phyloP scores from a whole-genome alignment of 2,329 filamentous ascomycete species.

The Mycosphaerelloides madeirae region DNA sequence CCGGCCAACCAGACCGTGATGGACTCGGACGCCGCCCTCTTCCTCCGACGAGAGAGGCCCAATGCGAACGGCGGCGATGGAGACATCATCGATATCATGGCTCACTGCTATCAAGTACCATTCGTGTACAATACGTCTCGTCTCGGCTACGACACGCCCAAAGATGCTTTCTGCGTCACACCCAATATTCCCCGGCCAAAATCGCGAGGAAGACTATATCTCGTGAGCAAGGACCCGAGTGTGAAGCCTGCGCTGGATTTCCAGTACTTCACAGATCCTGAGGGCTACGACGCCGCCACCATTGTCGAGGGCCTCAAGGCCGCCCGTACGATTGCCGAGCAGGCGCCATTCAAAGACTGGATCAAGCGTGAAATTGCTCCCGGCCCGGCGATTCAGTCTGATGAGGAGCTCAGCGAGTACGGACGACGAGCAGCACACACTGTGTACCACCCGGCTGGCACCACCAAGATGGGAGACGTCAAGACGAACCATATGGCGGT shows the following conservation, averaged over 20 bases:
- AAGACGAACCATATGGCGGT: slow-evolving; percentile 66
- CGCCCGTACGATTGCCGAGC: slow-evolving; percentile 69
- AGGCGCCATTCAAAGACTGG: slow-evolving; percentile 76
- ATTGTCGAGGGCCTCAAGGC: slow-evolving; percentile 73
- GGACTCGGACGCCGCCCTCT: slow-evolving; percentile 86
- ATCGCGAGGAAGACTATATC: slow-evolving; percentile 70
- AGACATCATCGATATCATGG: slow-evolving; percentile 81
- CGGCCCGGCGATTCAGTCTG: slow-evolving; percentile 65
- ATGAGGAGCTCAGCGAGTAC: slow-evolving; percentile 78
- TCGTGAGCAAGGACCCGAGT: slow-evolving; percentile 67
- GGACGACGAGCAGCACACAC: slow-evolving; percentile 77
- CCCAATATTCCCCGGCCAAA: slow-evolving; percentile 83
- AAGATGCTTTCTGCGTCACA: slow-evolving; percentile 88
- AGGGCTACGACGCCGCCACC: slow-evolving; percentile 78
- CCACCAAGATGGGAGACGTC: slow-evolving; percentile 82
- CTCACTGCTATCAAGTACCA: slow-evolving; percentile 95
- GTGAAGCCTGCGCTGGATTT: slow-evolving; percentile 83
- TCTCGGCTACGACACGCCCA: slow-evolving; percentile 66
- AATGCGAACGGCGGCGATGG: slow-evolving; percentile 67
- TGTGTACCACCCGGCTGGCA: slow-evolving; percentile 84
- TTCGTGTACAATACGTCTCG: slow-evolving; percentile 79
- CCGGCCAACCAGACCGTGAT: slow-evolving; percentile 79
- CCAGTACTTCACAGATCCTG: slow-evolving; percentile 82
- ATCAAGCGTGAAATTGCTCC: slow-evolving; percentile 78
- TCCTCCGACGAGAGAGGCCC: slow-evolving; percentile 70